Percentiles rank a stretch among this genome's conserved stretches.
Conservation (phyloP, 495 filamentous ascomycete genomes). For the Penicilliopsis zonata region DNA sequence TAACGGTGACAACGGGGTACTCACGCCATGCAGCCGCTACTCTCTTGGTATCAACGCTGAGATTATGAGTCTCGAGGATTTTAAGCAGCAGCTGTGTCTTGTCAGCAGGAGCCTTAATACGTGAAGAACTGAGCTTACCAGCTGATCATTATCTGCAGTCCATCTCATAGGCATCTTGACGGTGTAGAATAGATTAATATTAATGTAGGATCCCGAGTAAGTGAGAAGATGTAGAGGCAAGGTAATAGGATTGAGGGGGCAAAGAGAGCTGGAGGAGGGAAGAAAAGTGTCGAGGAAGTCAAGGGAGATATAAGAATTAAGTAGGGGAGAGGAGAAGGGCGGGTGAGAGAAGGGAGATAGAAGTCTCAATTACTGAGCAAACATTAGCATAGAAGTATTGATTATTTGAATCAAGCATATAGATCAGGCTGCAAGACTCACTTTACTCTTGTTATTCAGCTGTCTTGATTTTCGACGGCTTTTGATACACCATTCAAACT, state of each 20-base stretch:
- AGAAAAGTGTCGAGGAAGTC: not conserved
- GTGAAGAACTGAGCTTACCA: constrained; percentile 11
- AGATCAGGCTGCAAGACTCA: too few relatives aligned
- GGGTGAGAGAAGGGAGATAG: not conserved
- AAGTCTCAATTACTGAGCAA: constrained; percentile 1
- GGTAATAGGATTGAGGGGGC: not conserved
- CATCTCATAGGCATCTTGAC: constrained; percentile 30
- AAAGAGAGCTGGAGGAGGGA: constrained; percentile 2
- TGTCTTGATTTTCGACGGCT: too few relatives aligned
- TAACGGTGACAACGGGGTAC: constrained; percentile 5
- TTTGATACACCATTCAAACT: too few relatives aligned
- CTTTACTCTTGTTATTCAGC: too few relatives aligned
- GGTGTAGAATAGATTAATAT: not conserved
- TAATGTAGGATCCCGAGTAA: not conserved
- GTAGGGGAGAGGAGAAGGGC: not conserved
- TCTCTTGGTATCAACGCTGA: constrained; percentile 24
- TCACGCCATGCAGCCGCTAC: constrained; percentile 36
- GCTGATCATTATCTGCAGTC: constrained; percentile 26
- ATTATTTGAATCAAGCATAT: too few relatives aligned
- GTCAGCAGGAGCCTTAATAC: not conserved
- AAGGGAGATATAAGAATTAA: not conserved
- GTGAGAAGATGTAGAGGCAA: constrained; percentile 1
- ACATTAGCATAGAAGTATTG: too few relatives aligned
- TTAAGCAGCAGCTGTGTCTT: constrained; percentile 30
- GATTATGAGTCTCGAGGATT: constrained; percentile 30